Percentiles rank a stretch among this genome's conserved stretches.
Conservation (phyloP, 2,329 filamentous ascomycete genomes). For the Aspergillus fumigatus region DNA sequence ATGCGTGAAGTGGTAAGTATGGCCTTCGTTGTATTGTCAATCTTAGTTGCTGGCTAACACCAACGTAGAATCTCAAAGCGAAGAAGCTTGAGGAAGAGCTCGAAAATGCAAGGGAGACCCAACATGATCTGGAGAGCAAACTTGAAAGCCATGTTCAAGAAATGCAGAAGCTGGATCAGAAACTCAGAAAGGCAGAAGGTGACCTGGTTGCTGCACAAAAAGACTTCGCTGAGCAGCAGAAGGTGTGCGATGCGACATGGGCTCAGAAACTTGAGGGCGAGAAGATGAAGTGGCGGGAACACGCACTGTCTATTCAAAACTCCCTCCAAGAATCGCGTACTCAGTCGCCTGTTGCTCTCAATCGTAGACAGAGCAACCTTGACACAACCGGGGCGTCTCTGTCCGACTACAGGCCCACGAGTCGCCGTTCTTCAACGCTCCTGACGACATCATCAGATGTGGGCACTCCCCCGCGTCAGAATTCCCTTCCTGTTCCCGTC, state of each 20-base stretch:
- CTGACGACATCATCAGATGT: constrained; percentile 33
- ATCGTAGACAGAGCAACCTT: constrained; percentile 36
- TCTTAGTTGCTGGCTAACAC: constrained; percentile 3
- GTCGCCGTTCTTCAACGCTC: constrained; percentile 39
- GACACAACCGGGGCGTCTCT: constrained; percentile 34
- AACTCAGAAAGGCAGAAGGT: constrained; percentile 50
- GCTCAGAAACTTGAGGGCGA: constrained; percentile 62
- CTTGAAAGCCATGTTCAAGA: constrained; percentile 63
- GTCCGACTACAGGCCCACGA: constrained; percentile 34
- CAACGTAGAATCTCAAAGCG: constrained; percentile 56
- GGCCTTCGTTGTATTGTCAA: neutral
- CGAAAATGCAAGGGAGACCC: constrained; percentile 54
- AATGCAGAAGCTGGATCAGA: constrained; percentile 43
- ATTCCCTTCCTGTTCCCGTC: constrained; percentile 37
- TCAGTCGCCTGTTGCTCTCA: constrained; percentile 39
- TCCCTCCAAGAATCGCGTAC: constrained; percentile 35
- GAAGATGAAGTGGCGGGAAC: constrained; percentile 54
- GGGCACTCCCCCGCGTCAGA: constrained; percentile 43
- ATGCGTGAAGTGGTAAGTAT: constrained; percentile 72
- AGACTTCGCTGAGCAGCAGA: constrained; percentile 57
- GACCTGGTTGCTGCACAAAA: constrained; percentile 57
- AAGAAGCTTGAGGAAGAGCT: constrained; percentile 77
- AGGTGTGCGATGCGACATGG: constrained; percentile 53
- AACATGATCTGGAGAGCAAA: constrained; percentile 46
- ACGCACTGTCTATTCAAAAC: constrained; percentile 33